A percentile compares a stretch with the other conserved stretches of the same genome.
Evolutionary conservation across 2,329 filamentous ascomycete species (phyloP).

Genomic region (Colletotrichum sp.): DNA sequence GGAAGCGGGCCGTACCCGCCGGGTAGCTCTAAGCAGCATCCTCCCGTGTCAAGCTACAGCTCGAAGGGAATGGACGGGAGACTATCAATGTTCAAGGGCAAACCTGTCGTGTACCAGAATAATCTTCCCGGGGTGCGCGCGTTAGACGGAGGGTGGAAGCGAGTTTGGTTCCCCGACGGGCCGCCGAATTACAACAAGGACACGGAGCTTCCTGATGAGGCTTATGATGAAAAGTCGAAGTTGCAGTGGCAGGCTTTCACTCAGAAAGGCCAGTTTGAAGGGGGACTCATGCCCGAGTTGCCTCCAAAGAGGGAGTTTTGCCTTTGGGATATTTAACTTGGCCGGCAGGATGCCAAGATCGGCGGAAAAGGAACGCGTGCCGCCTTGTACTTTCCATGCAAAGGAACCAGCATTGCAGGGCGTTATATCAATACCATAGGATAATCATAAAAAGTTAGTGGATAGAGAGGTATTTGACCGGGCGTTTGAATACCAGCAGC

Average conservation of each 20-base stretch:
- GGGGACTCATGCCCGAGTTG: conserved; percentile 75
- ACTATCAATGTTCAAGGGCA: conserved; percentile 67
- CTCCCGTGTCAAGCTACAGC: conserved; percentile 48
- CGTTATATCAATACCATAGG: neutral
- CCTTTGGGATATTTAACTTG: conserved; percentile 70
- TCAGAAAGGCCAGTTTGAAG: conserved; percentile 70
- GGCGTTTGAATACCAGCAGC: neutral
- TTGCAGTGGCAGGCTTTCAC: conserved; percentile 69
- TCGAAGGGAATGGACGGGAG: conserved; percentile 45
- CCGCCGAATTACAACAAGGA: conserved; percentile 67
- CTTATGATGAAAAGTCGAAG: conserved; percentile 65
- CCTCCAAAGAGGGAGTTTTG: conserved; percentile 82
- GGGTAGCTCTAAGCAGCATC: conserved; percentile 48
- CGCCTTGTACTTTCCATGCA: neutral
- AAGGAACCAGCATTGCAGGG: conserved; percentile 14
- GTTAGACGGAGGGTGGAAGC: conserved; percentile 61
- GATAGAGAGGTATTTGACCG: neutral
- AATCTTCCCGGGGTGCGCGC: conserved; percentile 53
- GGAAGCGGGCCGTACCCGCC: conserved; percentile 48
- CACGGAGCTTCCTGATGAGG: conserved; percentile 62
- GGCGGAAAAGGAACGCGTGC: neutral
- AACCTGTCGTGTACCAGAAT: conserved; percentile 63
- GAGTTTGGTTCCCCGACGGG: conserved; percentile 77
- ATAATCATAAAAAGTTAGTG: neutral
- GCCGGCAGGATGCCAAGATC: neutral